Evolutionary conservation across 257 asterid species (phyloP), one percentile per base, ranked within the genome.

Genomic region (Scutellaria baicalensis): DNA sequence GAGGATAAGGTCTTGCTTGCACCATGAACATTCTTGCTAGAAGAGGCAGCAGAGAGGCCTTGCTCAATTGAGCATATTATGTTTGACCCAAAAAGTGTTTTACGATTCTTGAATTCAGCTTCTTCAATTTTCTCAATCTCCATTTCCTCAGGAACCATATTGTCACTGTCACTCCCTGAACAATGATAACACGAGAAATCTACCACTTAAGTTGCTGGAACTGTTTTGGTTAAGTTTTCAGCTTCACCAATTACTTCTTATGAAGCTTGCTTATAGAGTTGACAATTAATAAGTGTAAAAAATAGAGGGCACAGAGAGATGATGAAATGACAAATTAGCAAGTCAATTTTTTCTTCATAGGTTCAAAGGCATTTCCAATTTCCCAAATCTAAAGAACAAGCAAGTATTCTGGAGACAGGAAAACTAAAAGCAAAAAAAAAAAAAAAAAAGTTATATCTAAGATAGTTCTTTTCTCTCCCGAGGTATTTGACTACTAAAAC

Each of bases 121-220:
- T 69, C 49, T 23, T 43, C 72, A 21, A 57, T 44, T 40, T 16
- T 52, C 66, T 57, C 18, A 35, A 74, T 39, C 58, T 4, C 67
- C 16, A 0, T 10, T 14, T 44, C 69, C 48, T 51, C 75, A 17
- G 66, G 12, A 36, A 2, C 43, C 52, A 3, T 70, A 21, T 66
- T 56, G 12, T 52, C 77, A 1, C 55, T 20, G 42, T 43, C 65
- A 6, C 68, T 51, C 43, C 40, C 83, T 79, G 9, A 48, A 50
- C 38, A 38, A 58, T 8, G 45, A 67, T 9, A 20, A 59, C 44
- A 61, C 13, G 50, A 63, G 59, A 64, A 66, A 69, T 3, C n/a
- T 36, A 55, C 13, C 21, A 58, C 42, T 47, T 31, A 8, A 63
- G 70, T 52, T 21, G 14, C 35, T 42, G 14, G 33, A 73, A 23